Base-by-base conservation (phyloP, 2,329 filamentous ascomycete species). In the Periconia sp. region DNA sequence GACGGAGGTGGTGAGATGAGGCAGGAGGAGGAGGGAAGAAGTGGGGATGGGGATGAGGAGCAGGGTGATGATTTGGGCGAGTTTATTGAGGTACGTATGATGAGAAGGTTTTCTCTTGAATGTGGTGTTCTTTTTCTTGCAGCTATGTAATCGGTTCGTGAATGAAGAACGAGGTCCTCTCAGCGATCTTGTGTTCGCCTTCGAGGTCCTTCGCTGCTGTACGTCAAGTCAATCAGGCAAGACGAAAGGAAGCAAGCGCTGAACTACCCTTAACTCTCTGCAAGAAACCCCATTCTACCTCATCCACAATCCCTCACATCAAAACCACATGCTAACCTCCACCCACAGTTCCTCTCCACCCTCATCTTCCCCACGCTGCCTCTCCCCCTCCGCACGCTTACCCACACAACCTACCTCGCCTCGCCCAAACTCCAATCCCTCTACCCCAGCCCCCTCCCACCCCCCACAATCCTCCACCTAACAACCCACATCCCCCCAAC, bases 281-380 rank as follows among this genome's bases (percentile, higher is more conserved):
- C 23, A 27, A 27, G 8, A 5, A 27, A 27, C 5, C 23, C 3
- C 23, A 27, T 27, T 8, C 8, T 8, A 27, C 5, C 23, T 27
- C 23, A 3, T 27, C 23, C 23, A 27, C 23, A 27, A 27, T 27
- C 23, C 8, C 23, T 8, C 23, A 3, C 23, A 27, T 27, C 19
- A 30, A 20, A 19, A 13, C 18, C 20, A 41, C 18, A 42, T n/a
- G n/a, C 20, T 18, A 31, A 6, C 23, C 6, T 14, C 1, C 6
- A 30, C 11, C 7, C 61, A 27, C 23, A 85, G 77, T 94, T 92
- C 72, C 81, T 94, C 30, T 85, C 90, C 20, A 74, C 77, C 45
- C 83, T 89, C 67, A 84, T 87, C 49, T 95, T 93, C 72, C 74
- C 79, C 6, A 78, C 75, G 35, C 80, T 95, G 1, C 89, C 90